Conservation (phyloP, 2,329 filamentous ascomycete species). For the Fusarium kyushuense region DNA sequence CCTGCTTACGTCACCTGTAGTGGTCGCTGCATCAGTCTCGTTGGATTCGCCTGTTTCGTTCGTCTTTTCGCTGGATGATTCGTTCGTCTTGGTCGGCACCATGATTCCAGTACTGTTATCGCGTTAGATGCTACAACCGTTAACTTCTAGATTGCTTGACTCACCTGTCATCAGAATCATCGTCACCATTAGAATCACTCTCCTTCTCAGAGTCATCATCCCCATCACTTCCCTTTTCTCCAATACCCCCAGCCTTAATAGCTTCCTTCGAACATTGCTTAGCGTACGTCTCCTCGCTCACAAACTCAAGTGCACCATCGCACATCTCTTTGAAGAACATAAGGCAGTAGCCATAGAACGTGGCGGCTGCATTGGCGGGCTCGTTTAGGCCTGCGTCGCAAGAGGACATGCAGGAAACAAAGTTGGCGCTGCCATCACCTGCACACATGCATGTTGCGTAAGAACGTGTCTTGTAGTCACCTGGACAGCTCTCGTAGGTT, state of each 20-base stretch:
- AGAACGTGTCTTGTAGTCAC: not conserved
- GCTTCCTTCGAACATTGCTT: not conserved
- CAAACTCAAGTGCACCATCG: not conserved
- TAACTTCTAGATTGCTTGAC: no score
- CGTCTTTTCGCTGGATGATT: not conserved
- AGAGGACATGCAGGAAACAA: not conserved
- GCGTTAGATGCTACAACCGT: no score
- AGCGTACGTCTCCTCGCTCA: not conserved
- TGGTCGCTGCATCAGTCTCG: not conserved
- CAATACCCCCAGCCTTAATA: not conserved
- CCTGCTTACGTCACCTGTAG: not conserved
- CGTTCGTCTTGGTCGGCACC: not conserved
- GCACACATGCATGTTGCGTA: slow-evolving; percentile 11
- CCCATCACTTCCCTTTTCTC: not conserved
- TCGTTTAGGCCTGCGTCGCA: not conserved
- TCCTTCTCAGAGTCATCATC: not conserved
- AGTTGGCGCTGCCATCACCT: not conserved
- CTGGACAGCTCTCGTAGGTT: not conserved
- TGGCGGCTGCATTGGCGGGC: not conserved
- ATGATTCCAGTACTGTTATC: not conserved
- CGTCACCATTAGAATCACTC: not conserved
- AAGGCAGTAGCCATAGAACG: not conserved
- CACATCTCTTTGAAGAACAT: slow-evolving; percentile 1
- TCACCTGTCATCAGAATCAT: not conserved
- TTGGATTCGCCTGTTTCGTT: not conserved